Base-by-base conservation (phyloP, 192 early-diverging fungal genomes). In the Podila epigama region DNA sequence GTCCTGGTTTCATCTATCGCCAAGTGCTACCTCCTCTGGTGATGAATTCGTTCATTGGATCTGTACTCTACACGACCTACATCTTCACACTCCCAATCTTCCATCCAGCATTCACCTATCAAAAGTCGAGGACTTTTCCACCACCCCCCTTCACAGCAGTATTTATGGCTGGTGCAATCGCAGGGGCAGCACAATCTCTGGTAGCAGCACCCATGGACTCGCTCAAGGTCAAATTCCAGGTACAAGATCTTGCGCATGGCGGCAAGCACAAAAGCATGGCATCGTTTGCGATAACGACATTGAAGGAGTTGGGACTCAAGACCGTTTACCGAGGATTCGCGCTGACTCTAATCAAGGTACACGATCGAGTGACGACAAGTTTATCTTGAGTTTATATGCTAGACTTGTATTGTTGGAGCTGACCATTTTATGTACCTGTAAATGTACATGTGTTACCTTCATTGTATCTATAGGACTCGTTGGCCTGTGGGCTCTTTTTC, bases 51-150 rank as follows among this genome's bases (percentile, higher is more conserved):
- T 50, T 88, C 11, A 89, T 93, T 9, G 92, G 92, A 16, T 88
- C 90, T 16, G 88, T 91, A 5, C 75, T 93, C 27, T 93, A 91
- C 59, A 89, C 92, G n/a, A 91, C 90, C 34, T 93, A 93, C 60
- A 86, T 88, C 32, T 83, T 83, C 31, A 78, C 79, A 4, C 68
- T 90, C 8, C 84, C 87, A 1, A 34, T 84, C 22, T 86, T 89
- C 50, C 85, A 84, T 51, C 78, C 75, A 25, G 73, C 83, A 3
- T 82, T 81, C 18, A 75, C 82, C 0, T 80, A 82, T 50, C 82
- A 83, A 39, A 63, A 81, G n/a, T 68, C 70, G 40, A 36, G 66
- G 32, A 82, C 82, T 0, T 83, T 84, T 39, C 79, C 82, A 3
- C 86, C 84, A 2, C 87, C 87, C 29, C 83, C 88, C 1, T 86